Base-by-base conservation (phyloP, 345 rosid species). In the Linum trigynum region DNA sequence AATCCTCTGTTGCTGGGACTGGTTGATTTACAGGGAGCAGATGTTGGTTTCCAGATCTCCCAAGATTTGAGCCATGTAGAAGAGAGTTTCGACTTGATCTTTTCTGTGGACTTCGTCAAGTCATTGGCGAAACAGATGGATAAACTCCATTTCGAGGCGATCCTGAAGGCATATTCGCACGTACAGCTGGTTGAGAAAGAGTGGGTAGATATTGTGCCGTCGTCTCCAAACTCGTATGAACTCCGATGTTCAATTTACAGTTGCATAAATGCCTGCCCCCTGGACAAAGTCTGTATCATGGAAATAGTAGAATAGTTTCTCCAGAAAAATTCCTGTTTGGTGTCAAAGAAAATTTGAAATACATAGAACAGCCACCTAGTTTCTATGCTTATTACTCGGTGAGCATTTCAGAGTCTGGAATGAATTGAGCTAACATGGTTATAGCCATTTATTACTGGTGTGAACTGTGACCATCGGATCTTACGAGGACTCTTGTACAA, bases 121-220 rank as follows among this genome's bases (percentile, higher is more conserved):
- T 77, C 67, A 64, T 41, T 85, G 72, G 73, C 69, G 11, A 76
- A 80, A 16, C 74, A 74, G 62, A 67, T 69, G 16, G 61, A 76
- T 0, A 76, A 81, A 53, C 79, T 89, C 61, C 78, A 78, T 74
- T 82, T 86, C 74, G 64, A 75, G 9, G 79, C 85, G 0, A 64
- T 61, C 0, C 56, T 61, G 5, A 84, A 70, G 78, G 63, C 72
- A 58, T 75, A 76, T 48, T 60, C 86, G 39, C 82, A 86, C 15
- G 85, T 92, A 15, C 71, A 83, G 74, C 66, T 77, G 72, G 84
- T 78, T 17, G 85, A 80, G 38, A 85, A 87, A 38, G 83, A 89
- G 69, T 92, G 95, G 90, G 67, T 83, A 6, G 76, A 85, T 48
- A 72, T 81, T 3, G 59, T 73, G 39, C 91, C 97, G 5, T 69